phyloP scores from a whole-genome alignment of 2,329 filamentous ascomycete species.

The Trichoderma gracile region DNA sequence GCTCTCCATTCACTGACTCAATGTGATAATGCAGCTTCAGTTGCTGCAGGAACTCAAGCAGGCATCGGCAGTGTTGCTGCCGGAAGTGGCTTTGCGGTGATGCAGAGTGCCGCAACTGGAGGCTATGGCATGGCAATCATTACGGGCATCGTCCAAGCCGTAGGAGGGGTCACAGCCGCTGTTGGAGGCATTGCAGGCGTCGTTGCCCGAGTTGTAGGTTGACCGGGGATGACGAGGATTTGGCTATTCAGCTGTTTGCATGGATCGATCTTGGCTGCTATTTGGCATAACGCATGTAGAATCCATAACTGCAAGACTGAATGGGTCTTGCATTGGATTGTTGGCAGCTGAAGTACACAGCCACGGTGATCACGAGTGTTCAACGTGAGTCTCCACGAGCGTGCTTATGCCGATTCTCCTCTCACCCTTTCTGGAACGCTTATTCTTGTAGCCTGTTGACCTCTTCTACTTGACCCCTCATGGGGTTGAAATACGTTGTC shows the following conservation, averaged over 20 bases:
- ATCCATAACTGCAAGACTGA: not conserved
- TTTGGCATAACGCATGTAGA: not conserved
- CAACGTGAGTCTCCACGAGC: not conserved
- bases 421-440: too few relatives aligned
- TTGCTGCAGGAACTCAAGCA: conserved; percentile 34
- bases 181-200: not conserved
- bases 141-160: conserved; percentile 27
- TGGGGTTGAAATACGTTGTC: too few relatives aligned
- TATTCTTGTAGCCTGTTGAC: too few relatives aligned
- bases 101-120: conserved; percentile 38
- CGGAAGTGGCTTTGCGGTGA: conserved; percentile 33
- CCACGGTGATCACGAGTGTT: not conserved
- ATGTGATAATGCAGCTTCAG: conserved; percentile 28
- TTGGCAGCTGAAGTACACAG: not conserved
- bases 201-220: too few relatives aligned
- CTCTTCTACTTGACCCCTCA: too few relatives aligned
- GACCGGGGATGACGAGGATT: not conserved
- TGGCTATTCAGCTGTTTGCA: not conserved
- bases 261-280: not conserved
- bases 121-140: conserved; percentile 34
- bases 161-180: conserved; percentile 11
- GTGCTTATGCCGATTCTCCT: too few relatives aligned
- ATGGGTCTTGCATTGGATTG: not conserved
- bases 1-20: not conserved
- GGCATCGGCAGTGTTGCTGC: conserved; percentile 35